phyloP scores from a whole-genome alignment of 345 rosid genomes.

The Gossypium stocksii region DNA sequence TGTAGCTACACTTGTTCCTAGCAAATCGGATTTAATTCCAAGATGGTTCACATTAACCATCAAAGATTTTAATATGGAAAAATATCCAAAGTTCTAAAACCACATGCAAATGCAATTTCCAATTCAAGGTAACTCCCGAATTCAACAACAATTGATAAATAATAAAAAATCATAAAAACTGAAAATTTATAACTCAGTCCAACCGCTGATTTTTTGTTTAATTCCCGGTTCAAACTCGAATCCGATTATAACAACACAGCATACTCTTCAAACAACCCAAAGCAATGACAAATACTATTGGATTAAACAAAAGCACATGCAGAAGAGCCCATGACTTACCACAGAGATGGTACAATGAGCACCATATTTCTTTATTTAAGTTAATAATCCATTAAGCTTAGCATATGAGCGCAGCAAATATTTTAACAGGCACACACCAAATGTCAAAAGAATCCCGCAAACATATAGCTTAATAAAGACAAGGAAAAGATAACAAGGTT shows the following conservation, averaged over 20 bases:
- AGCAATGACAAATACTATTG: background rate
- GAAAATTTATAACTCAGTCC: no score
- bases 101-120: background rate
- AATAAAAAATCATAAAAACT: no score
- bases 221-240: no score
- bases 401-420: background rate
- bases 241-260: background rate
- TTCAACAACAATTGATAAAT: no score
- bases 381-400: background rate
- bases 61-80: no score
- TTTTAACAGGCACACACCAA: background rate
- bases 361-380: background rate
- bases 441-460: background rate
- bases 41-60: no score
- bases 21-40: no score
- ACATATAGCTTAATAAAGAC: background rate
- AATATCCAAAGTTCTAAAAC: no score
- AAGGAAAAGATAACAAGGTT: background rate
- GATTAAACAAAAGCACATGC: background rate
- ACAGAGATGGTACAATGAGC: background rate
- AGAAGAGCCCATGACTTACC: background rate
- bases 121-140: no score
- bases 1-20: no score
- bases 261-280: background rate
- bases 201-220: no score